Evolutionary conservation across 1,284 basidiomycete species (phyloP).

Genomic region (Paramarasmius palmivorus): DNA sequence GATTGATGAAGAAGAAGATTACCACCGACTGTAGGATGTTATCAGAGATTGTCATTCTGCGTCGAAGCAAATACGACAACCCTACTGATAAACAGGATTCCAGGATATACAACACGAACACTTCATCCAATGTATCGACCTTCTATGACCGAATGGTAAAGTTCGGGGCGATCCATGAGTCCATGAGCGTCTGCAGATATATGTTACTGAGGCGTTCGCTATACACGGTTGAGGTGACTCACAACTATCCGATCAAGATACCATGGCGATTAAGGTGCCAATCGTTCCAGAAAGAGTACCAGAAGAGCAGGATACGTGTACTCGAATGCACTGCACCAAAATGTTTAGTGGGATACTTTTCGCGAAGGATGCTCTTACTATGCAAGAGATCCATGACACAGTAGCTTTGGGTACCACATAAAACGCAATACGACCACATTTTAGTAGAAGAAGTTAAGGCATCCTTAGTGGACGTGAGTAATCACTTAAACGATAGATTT

Average conservation of each 20-base stretch:
- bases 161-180: constrained; percentile 90
- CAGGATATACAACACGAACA: constrained; percentile 71
- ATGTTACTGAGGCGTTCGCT: background rate
- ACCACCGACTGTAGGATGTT: constrained; percentile 66
- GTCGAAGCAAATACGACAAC: constrained; percentile 26
- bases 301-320: constrained; percentile 96
- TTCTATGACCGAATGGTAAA: constrained; percentile 84
- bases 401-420: constrained; percentile 99
- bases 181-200: constrained; percentile 68
- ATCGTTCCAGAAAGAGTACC: constrained; percentile 99
- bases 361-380: constrained; percentile 58
- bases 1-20: constrained; percentile 87
- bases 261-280: constrained; percentile 92
- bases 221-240: constrained; percentile 32
- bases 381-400: constrained; percentile 93
- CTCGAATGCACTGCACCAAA: constrained; percentile 72
- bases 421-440: constrained; percentile 93
- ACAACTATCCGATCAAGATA: constrained; percentile 87
- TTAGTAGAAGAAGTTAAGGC: constrained; percentile 99
- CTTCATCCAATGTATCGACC: constrained; percentile 87
- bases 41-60: background rate
- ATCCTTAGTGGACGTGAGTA: constrained; percentile 48
- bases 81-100: background rate
- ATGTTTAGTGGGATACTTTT: constrained; percentile 10
- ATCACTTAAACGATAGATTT: background rate